A percentile compares a stretch with the other conserved stretches of the same genome.
These are phyloP conservation scores for Suhomyces maxii DNA, from an alignment of 1,139 yeast species.

Conservation along the genomic window DNA sequence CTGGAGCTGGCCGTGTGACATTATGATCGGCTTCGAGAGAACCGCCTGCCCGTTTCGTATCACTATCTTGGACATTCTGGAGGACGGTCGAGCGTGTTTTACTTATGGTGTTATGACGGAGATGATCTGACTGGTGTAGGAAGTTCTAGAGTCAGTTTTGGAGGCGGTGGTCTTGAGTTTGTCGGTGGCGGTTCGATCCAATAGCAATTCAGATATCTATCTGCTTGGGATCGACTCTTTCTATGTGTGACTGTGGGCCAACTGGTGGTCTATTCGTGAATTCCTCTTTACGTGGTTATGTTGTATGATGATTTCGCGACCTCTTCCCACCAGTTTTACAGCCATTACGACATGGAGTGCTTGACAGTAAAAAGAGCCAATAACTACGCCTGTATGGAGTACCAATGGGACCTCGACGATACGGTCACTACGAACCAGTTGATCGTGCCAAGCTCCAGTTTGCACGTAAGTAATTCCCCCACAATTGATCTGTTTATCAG, in stretches of 20 bases:
- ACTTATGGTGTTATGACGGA: too few relatives aligned
- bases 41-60: slow-evolving; percentile 9
- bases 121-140: too few relatives aligned
- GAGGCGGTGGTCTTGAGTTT: background rate
- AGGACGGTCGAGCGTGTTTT: background rate
- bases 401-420: slow-evolving; percentile 4
- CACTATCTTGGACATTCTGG: slow-evolving; percentile 1
- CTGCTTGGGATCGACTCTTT: too few relatives aligned
- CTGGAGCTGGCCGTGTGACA: slow-evolving; percentile 2
- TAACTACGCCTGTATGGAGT: slow-evolving; percentile 17
- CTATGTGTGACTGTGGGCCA: too few relatives aligned
- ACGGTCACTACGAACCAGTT: background rate
- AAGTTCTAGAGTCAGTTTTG: too few relatives aligned
- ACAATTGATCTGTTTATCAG: background rate
- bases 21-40: slow-evolving; percentile 10
- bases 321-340: slow-evolving; percentile 1
- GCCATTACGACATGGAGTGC: slow-evolving; percentile 5
- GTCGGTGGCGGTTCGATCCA: background rate
- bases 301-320: too few relatives aligned
- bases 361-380: slow-evolving; percentile 11
- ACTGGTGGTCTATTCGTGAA: too few relatives aligned
- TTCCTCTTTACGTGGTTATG: too few relatives aligned
- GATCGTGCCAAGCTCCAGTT: slow-evolving; percentile 12
- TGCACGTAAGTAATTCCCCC: slow-evolving; percentile 14
- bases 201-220: background rate